These are phyloP conservation scores for Aureobasidium vineae DNA, from an alignment of 2,329 filamentous ascomycete genomes.

Conservation along the genomic window DNA sequence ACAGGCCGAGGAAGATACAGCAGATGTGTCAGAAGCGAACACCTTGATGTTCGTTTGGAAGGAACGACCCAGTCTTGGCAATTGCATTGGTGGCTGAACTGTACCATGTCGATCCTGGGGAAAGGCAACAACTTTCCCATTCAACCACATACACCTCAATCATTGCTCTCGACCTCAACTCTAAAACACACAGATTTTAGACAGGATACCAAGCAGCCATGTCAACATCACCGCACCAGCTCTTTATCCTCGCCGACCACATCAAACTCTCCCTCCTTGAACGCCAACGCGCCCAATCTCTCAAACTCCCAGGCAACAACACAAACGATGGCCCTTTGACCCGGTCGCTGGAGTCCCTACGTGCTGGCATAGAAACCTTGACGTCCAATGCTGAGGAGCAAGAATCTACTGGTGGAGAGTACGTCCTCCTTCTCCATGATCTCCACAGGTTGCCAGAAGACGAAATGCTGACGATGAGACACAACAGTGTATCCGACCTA, in stretches of 20 bases:
- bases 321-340: slow-evolving; percentile 82
- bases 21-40: background rate
- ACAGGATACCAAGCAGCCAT: background rate
- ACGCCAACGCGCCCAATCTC: slow-evolving; percentile 77
- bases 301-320: slow-evolving; percentile 73
- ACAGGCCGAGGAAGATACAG: background rate
- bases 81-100: background rate
- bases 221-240: slow-evolving; percentile 62
- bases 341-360: slow-evolving; percentile 81
- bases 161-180: background rate
- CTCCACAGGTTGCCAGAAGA: no score
- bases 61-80: background rate
- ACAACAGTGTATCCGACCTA: slow-evolving; percentile 42
- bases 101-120: background rate
- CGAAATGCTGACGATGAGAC: background rate
- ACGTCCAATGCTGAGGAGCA: slow-evolving; percentile 62
- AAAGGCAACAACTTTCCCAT: background rate
- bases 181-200: background rate
- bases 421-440: slow-evolving; percentile 47
- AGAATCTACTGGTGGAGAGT: slow-evolving; percentile 23
- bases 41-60: slow-evolving; percentile 8
- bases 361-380: slow-evolving; percentile 71
- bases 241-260: slow-evolving; percentile 92
- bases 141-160: background rate
- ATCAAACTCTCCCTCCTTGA: slow-evolving; percentile 95